These are phyloP conservation scores for Arthrobotrys megalospora DNA, from an alignment of 2,329 filamentous ascomycete genomes.

Conservation along the genomic window DNA sequence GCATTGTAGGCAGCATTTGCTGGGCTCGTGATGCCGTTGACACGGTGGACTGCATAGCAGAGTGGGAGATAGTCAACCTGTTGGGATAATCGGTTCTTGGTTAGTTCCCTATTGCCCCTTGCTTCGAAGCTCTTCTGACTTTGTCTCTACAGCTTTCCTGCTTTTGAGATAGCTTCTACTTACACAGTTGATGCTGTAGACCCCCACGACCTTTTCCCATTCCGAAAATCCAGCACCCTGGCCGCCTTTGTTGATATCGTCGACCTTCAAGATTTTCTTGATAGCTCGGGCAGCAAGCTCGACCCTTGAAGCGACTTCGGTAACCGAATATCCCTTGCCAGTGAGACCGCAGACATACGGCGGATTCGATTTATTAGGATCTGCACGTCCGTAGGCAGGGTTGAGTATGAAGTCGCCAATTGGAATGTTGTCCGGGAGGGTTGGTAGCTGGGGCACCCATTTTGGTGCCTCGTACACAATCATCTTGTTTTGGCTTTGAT, in stretches of 20 bases:
- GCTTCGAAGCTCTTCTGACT: slow-evolving; percentile 4
- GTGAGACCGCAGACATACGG: slow-evolving; percentile 84
- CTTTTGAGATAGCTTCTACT: slow-evolving; percentile 63
- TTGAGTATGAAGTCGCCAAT: slow-evolving; percentile 83
- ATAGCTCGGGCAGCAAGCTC: slow-evolving; percentile 79
- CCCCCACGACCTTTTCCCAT: slow-evolving; percentile 83
- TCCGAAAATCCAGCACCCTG: slow-evolving; percentile 69
- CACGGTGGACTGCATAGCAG: slow-evolving; percentile 75
- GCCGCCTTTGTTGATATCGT: slow-evolving; percentile 75
- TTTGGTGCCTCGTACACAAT: slow-evolving; percentile 70
- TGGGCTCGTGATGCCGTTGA: slow-evolving; percentile 81
- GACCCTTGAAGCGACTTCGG: slow-evolving; percentile 77
- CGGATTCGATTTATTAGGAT: slow-evolving; percentile 75
- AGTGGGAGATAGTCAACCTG: slow-evolving; percentile 39
- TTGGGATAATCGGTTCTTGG: background rate
- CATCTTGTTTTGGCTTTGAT: slow-evolving; percentile 28
- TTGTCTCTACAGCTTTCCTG: background rate
- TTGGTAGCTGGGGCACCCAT: slow-evolving; percentile 68
- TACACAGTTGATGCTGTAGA: slow-evolving; percentile 87
- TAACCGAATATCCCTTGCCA: slow-evolving; percentile 76
- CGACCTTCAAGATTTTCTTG: slow-evolving; percentile 79
- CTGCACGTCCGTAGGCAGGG: slow-evolving; percentile 78
- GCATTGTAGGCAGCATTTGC: slow-evolving; percentile 82
- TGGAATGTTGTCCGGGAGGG: slow-evolving; percentile 80
- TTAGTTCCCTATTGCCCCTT: slow-evolving; percentile 4